phyloP scores from a whole-genome alignment of 331 rosid species.

The Quercus tomentella region DNA sequence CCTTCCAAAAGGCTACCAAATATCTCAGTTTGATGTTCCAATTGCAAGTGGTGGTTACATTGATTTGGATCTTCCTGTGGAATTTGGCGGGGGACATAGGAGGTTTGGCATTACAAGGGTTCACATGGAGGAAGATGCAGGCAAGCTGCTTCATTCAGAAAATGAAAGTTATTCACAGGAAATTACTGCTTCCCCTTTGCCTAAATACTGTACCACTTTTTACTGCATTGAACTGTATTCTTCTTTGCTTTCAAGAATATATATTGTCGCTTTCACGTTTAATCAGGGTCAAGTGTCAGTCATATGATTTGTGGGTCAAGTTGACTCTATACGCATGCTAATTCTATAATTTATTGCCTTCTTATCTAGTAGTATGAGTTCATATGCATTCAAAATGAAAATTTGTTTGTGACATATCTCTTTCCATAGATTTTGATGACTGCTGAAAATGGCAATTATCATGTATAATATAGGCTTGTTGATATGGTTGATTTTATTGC shows the following conservation, averaged over 20 bases:
- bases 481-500: slow-evolving; percentile 24
- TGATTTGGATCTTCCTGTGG: slow-evolving; percentile 80
- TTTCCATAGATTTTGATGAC: neutral
- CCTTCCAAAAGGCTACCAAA: slow-evolving; percentile 95
- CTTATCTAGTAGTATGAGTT: neutral
- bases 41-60: slow-evolving; percentile 70
- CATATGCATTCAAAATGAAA: neutral
- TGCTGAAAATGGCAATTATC: neutral
- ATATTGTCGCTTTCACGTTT: neutral
- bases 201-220: neutral
- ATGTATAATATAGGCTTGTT: slow-evolving; percentile 3
- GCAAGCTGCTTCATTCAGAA: slow-evolving; percentile 85
- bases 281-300: neutral
- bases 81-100: slow-evolving; percentile 88
- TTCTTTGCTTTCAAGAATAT: neutral
- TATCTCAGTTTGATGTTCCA: slow-evolving; percentile 94
- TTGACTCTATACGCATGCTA: neutral
- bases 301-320: neutral
- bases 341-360: neutral
- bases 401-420: neutral
- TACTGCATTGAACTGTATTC: neutral
- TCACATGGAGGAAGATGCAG: slow-evolving; percentile 99
- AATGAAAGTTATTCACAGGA: slow-evolving; percentile 77
- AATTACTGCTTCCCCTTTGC: slow-evolving; percentile 10
- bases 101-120: slow-evolving; percentile 92